These are phyloP conservation scores for Acer yangbiense DNA, from an alignment of 345 rosid species.

Conservation along the genomic window DNA sequence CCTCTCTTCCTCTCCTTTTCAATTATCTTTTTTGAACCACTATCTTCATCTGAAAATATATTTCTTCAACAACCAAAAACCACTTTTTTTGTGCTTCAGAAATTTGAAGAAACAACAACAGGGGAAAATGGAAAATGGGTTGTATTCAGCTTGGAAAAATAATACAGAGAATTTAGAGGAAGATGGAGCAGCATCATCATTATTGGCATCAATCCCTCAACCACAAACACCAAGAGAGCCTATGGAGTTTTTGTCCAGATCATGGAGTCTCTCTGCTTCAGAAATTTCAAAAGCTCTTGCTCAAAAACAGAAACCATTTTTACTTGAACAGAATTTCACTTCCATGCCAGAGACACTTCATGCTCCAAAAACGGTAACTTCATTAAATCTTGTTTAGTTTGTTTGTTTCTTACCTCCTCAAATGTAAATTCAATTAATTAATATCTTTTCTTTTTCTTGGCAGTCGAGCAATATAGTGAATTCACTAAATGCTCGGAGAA, in stretches of 20 bases:
- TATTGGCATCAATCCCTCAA: conserved; percentile 59
- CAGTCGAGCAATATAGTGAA: conserved; percentile 59
- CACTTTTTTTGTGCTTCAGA: background rate
- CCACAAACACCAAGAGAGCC: conserved; percentile 91
- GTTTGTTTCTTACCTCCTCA: background rate
- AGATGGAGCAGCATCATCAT: conserved; percentile 42
- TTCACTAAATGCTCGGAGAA: conserved; percentile 49
- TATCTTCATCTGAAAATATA: background rate
- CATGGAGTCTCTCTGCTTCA: conserved; percentile 90
- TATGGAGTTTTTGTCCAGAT: conserved; percentile 92
- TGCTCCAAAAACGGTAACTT: conserved; percentile 49
- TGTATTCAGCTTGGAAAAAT: conserved; percentile 45
- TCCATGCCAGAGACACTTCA: conserved; percentile 40
- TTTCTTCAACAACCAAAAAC: background rate
- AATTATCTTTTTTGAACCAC: conserved; percentile 1
- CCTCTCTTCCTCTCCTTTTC: background rate
- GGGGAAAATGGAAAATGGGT: conserved; percentile 56
- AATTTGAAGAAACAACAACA: conserved; percentile 6
- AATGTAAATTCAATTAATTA: background rate
- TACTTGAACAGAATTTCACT: conserved; percentile 29
- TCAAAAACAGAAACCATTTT: conserved; percentile 61
- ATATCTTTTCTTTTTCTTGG: background rate
- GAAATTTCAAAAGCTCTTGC: conserved; percentile 92
- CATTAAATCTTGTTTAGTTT: background rate
- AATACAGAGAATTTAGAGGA: conserved; percentile 59